Evolutionary conservation across 495 filamentous ascomycete genomes (phyloP), one percentile per base, ranked within the genome.

Genomic region (Tuber melanosporum): DNA sequence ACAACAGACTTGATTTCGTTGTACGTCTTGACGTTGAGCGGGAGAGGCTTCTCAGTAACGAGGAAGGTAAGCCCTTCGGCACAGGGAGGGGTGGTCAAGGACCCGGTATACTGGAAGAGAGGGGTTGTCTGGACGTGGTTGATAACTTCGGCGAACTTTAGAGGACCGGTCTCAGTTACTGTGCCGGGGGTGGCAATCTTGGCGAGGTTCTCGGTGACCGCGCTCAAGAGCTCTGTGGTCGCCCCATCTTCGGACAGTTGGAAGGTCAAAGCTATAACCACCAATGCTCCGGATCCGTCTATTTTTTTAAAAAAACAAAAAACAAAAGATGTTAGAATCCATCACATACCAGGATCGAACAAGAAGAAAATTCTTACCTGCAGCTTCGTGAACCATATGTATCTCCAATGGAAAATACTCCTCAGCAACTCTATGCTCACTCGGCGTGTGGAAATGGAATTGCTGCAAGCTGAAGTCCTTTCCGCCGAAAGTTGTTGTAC

Each of bases 401-500:
- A 88, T 86, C 83, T 92, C 91, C 84, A 91, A 78, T 10, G 88
- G 88, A 74, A 84, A 89, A 79, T 87, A 86, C 81, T 89, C 89
- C 82, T 85, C 83, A 69, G 77, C 85, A 26, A 93, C 81, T 74
- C 86, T 86, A 81, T 92, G 91, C 85, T 93, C 91, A 81, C 87
- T 88, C 10, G 91, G 91, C 19, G 90, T 88, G 80, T 93, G 91
- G 83, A 92, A 90, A 82, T 93, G 91, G 85, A 91, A 92, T 79
- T 93, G 91, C 52, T 86, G 83, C 32, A 93, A 85, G 6, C 83
- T 82, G 78, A 88, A 92, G 2, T 83, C 82, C 73, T 82, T 85
- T 46, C 84, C 86, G 19, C 82, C 85, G 72, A 89, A 83, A 42
- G 83, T 85, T 22, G 89, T 82, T 43, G 81, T 82, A 2, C 83